Percentiles rank a stretch among this genome's conserved stretches.
Conservation (phyloP, 2,329 filamentous ascomycete genomes). For the Exophiala lecanii-corni region DNA sequence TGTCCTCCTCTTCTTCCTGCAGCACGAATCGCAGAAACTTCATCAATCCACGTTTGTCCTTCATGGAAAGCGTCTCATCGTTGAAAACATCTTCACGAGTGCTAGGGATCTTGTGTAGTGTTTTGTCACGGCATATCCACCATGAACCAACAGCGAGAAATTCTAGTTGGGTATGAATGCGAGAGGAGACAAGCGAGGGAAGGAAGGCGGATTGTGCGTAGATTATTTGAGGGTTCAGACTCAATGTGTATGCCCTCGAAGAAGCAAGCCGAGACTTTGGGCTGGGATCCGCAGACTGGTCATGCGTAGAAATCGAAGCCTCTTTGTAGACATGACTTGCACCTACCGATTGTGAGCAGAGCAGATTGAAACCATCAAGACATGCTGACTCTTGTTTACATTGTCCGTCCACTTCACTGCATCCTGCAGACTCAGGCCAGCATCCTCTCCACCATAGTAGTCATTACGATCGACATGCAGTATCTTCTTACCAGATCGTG, state of each 20-base stretch:
- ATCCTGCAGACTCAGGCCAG: constrained; percentile 79
- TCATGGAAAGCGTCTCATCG: constrained; percentile 67
- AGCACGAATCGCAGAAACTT: constrained; percentile 88
- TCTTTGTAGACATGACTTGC: constrained; percentile 34
- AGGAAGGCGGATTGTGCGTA: constrained; percentile 78
- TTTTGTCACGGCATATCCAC: constrained; percentile 60
- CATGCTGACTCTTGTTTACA: constrained; percentile 34
- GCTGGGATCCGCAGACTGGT: constrained; percentile 23
- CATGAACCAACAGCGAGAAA: constrained; percentile 91
- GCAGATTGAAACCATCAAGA: not conserved
- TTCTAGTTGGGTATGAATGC: constrained; percentile 82
- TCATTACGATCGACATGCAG: constrained; percentile 83
- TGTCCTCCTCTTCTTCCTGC: constrained; percentile 55
- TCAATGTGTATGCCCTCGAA: constrained; percentile 74
- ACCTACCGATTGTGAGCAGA: constrained; percentile 8
- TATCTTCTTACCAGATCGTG: constrained; percentile 84
- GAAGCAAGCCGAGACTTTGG: constrained; percentile 48
- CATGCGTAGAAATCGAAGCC: constrained; percentile 34
- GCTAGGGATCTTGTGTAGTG: constrained; percentile 70
- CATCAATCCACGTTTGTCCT: constrained; percentile 82
- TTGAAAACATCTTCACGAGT: constrained; percentile 89
- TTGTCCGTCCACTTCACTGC: constrained; percentile 66
- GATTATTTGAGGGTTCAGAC: constrained; percentile 79
- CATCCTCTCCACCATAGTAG: constrained; percentile 83
- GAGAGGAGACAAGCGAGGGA: constrained; percentile 78